A percentile compares a stretch with the other conserved stretches of the same genome.
phyloP scores from a whole-genome alignment of 2,329 filamentous ascomycete genomes.

The Cladophialophora yegresii region DNA sequence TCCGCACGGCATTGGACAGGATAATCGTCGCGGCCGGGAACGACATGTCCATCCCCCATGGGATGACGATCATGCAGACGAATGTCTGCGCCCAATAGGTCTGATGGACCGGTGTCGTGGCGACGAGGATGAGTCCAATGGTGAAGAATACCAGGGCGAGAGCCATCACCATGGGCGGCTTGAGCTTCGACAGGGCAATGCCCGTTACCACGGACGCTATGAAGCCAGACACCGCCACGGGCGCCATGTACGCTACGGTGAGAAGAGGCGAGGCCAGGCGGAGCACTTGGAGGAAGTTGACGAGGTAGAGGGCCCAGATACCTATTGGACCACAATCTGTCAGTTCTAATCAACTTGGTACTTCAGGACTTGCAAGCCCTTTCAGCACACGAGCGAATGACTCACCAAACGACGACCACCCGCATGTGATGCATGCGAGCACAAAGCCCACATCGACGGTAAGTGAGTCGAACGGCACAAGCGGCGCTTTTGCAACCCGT shows the following conservation, averaged over 20 bases:
- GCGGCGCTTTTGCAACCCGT: conserved; percentile 50
- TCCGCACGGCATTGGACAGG: conserved; percentile 55
- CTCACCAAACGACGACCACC: conserved; percentile 59
- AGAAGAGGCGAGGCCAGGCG: conserved; percentile 40
- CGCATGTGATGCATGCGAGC: conserved; percentile 56
- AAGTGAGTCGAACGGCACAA: conserved; percentile 59
- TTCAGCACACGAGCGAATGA: conserved; percentile 45
- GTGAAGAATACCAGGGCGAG: conserved; percentile 39
- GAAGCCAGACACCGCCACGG: conserved; percentile 31
- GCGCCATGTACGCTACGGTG: conserved; percentile 19
- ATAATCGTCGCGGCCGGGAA: conserved; percentile 65
- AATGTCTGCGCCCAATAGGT: conserved; percentile 49
- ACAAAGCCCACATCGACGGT: conserved; percentile 58
- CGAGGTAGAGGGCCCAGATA: conserved; percentile 46
- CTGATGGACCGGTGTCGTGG: conserved; percentile 45
- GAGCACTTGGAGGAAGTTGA: conserved; percentile 39
- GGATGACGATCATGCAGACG: conserved; percentile 38
- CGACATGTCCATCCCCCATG: conserved; percentile 58
- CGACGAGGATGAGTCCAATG: conserved; percentile 44
- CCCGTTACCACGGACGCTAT: conserved; percentile 41
- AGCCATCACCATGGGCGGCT: conserved; percentile 19
- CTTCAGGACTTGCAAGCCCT: background rate
- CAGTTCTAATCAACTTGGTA: background rate
- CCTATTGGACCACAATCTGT: conserved; percentile 43
- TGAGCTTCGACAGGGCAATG: conserved; percentile 23